Conservation (phyloP, 2,329 filamentous ascomycete species). For the Venturia effusa region DNA sequence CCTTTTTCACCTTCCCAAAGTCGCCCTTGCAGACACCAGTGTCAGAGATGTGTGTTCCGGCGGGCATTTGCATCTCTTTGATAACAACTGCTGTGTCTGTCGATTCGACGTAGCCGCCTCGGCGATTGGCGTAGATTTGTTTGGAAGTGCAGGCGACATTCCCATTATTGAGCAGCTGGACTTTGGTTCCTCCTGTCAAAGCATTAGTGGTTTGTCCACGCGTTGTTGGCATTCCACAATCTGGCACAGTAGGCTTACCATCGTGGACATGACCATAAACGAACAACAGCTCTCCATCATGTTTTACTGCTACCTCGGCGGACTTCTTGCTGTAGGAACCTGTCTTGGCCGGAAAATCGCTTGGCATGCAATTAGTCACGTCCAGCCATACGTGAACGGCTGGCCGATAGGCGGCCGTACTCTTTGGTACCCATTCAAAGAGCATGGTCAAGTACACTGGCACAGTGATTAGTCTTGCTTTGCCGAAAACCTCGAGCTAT, state of each 20-base stretch:
- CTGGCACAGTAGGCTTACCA: neutral
- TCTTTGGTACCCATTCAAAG: slow-evolving; percentile 9
- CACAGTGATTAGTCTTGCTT: neutral
- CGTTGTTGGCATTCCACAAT: neutral
- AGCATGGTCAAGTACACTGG: slow-evolving; percentile 3
- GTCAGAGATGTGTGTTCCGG: slow-evolving; percentile 11
- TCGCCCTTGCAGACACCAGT: slow-evolving; percentile 8
- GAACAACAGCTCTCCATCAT: slow-evolving; percentile 9
- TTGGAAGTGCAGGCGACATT: slow-evolving; percentile 10
- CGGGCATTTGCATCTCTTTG: slow-evolving; percentile 1
- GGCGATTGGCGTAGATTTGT: slow-evolving; percentile 10
- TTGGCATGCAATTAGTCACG: slow-evolving; percentile 5
- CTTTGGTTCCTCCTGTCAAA: slow-evolving; percentile 1
- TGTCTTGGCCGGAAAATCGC: slow-evolving; percentile 9
- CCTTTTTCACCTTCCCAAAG: slow-evolving; percentile 6
- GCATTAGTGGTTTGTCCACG: neutral
- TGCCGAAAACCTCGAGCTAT: too few species aligned
- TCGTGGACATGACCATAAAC: neutral
- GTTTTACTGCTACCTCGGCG: neutral
- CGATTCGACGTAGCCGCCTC: neutral
- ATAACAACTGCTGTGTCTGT: neutral
- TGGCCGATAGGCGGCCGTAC: slow-evolving; percentile 5
- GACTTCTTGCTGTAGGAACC: slow-evolving; percentile 8
- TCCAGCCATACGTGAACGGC: neutral
- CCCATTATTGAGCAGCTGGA: slow-evolving; percentile 2